Evolutionary conservation across 2,329 filamentous ascomycete species (phyloP), one percentile per base, ranked within the genome.

Genomic region (Phyllosticta citrichinensis): DNA sequence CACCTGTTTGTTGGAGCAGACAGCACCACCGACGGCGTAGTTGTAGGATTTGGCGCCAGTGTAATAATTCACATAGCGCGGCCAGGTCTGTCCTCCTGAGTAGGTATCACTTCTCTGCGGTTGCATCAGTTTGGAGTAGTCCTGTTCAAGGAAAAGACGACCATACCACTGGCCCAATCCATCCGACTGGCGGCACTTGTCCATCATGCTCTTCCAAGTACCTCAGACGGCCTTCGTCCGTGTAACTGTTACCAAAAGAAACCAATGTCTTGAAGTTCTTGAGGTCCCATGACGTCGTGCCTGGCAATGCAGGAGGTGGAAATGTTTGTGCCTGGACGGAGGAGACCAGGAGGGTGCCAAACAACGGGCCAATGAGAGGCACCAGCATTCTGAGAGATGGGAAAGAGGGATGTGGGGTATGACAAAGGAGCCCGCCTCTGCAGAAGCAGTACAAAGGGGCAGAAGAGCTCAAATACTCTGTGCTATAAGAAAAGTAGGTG

Each of bases 201-300:
- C 83, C 83, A 57, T 73, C 72, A 58, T 87, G 76, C 35, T 67
- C 73, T 62, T 76, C 73, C 68, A 91, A 87, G 69, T 89, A 91
- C 10, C 69, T 68, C 10, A 89, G 70, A 10, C 88, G 82, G 12
- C 81, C 83, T 67, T 91, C 86, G 68, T 92, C 89, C 0, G 87
- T 89, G 68, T 87, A 91, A 72, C 86, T 89, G 71, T 91, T 87
- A 12, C 88, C 87, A 68, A 91, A 91, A 0, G 84, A 80, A 50
- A 90, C 81, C 47, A 90, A 70, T 56, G 83, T 86, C 27, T 83
- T 79, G 68, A 89, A 84, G 47, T 77, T 75, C 33, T 73, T 72
- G 51, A 79, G 64, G 51, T 69, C 66, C 77, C 76, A 77, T 54
- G 61, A 64, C 5, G 63, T 61, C 22, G 47, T 55, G 3, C 50